Conservation (phyloP, 1,284 basidiomycete species). For the Pseudozyma tsukubaensis region DNA sequence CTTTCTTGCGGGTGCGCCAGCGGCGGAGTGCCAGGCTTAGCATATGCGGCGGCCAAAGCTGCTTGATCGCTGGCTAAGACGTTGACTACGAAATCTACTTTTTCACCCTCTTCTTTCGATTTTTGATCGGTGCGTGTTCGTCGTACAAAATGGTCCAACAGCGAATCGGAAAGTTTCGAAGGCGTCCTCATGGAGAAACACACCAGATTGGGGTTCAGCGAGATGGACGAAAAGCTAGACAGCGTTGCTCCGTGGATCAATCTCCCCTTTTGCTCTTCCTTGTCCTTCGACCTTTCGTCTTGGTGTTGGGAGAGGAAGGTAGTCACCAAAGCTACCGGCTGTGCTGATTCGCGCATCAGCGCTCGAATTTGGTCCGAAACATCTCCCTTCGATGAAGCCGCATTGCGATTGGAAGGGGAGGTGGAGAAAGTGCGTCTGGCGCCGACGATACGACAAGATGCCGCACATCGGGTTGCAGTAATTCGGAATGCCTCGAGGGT, state of each 20-base stretch:
- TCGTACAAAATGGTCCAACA: slow-evolving; percentile 4
- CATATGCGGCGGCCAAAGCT: slow-evolving; percentile 22
- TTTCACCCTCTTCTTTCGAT: background rate
- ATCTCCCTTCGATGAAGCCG: background rate
- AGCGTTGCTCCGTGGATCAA: slow-evolving; percentile 46
- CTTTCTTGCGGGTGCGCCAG: background rate
- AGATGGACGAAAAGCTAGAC: slow-evolving; percentile 39
- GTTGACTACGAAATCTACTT: slow-evolving; percentile 29
- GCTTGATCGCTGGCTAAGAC: slow-evolving; percentile 11
- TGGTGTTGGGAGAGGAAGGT: slow-evolving; percentile 18
- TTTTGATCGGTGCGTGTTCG: background rate
- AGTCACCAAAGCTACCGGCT: slow-evolving; percentile 41
- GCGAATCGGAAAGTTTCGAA: slow-evolving; percentile 23
- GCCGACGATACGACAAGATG: no score
- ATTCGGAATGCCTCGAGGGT: slow-evolving; percentile 20
- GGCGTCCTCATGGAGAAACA: slow-evolving; percentile 43
- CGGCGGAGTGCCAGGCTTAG: slow-evolving; percentile 26
- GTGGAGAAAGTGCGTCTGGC: background rate
- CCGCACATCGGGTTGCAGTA: no score
- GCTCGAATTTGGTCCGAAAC: slow-evolving; percentile 26
- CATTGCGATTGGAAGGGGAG: background rate
- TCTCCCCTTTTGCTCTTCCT: background rate
- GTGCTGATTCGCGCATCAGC: slow-evolving; percentile 39
- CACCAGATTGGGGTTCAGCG: slow-evolving; percentile 33
- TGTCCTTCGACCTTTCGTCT: background rate